Evolutionary conservation across 768 basidiomycete species (phyloP).

Genomic region (Boletus huronensis): DNA sequence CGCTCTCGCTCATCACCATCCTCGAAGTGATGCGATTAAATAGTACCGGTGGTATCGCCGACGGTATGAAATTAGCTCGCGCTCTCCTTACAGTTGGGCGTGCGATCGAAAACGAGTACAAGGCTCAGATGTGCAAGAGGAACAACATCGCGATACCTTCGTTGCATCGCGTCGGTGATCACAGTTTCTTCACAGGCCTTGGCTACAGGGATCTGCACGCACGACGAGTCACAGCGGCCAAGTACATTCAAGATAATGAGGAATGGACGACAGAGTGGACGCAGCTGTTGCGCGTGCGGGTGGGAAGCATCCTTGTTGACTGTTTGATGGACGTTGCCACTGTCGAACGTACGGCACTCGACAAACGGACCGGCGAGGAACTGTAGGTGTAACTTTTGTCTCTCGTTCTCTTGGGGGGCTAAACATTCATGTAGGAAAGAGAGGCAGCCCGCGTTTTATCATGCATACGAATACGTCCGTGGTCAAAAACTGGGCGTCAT

Average conservation of each 20-base stretch:
- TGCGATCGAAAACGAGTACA: constrained; percentile 88
- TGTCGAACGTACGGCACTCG: constrained; percentile 56
- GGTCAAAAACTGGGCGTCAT: constrained; percentile 93
- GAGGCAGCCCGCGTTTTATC: constrained; percentile 85
- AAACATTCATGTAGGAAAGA: constrained; percentile 49
- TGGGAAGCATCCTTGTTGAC: constrained; percentile 83
- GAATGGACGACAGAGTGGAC: constrained; percentile 83
- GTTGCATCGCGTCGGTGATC: constrained; percentile 25
- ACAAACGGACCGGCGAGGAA: constrained; percentile 56
- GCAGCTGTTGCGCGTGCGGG: constrained; percentile 64
- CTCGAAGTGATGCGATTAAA: constrained; percentile 83
- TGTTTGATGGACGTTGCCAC: constrained; percentile 81
- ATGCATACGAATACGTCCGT: constrained; percentile 90
- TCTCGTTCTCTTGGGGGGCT: constrained; percentile 1
- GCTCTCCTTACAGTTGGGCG: constrained; percentile 77
- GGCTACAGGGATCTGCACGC: constrained; percentile 62
- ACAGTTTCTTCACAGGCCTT: constrained; percentile 52
- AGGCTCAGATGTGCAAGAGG: constrained; percentile 72
- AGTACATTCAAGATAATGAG: constrained; percentile 62
- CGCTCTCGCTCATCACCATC: constrained; percentile 84
- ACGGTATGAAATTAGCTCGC: constrained; percentile 88
- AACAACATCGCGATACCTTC: constrained; percentile 53
- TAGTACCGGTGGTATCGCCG: constrained; percentile 68
- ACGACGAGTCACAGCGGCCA: constrained; percentile 62
- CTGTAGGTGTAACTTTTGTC: constrained; percentile 44